Evolutionary conservation across 768 basidiomycete genomes (phyloP).

Genomic region (Harrya chromipes): DNA sequence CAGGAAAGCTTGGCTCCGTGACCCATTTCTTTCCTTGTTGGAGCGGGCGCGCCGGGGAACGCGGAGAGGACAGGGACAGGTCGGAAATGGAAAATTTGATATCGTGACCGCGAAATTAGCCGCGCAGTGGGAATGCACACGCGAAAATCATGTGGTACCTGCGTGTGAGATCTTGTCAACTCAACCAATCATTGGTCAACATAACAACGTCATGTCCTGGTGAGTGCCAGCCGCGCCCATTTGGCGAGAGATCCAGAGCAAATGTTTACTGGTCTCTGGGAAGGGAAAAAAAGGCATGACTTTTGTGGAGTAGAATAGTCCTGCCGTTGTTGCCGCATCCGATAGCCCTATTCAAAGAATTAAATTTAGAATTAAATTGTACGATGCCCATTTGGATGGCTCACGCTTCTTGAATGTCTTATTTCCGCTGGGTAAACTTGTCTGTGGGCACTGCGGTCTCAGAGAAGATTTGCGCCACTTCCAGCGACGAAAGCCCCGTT

Average conservation of each 20-base stretch:
- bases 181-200: neutral
- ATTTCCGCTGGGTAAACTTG: slow-evolving; percentile 10
- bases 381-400: neutral
- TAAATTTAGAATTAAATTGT: slow-evolving; percentile 1
- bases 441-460: neutral
- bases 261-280: neutral
- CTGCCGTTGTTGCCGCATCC: neutral
- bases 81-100: slow-evolving; percentile 17
- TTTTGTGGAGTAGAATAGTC: neutral
- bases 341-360: neutral
- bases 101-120: slow-evolving; percentile 10
- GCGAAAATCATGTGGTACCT: slow-evolving; percentile 13
- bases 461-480: neutral
- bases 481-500: slow-evolving; percentile 19
- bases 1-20: slow-evolving; percentile 2
- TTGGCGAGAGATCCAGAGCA: neutral
- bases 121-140: slow-evolving; percentile 12
- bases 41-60: slow-evolving; percentile 2
- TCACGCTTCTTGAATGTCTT: slow-evolving; percentile 2
- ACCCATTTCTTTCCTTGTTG: slow-evolving; percentile 1
- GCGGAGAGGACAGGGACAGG: slow-evolving; percentile 8
- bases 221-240: neutral
- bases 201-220: neutral
- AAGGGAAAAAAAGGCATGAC: neutral
- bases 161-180: slow-evolving; percentile 3